A percentile compares a stretch with the other conserved stretches of the same genome.
Conservation (phyloP, 2,329 filamentous ascomycete species). For the Lecanicillium sp. region DNA sequence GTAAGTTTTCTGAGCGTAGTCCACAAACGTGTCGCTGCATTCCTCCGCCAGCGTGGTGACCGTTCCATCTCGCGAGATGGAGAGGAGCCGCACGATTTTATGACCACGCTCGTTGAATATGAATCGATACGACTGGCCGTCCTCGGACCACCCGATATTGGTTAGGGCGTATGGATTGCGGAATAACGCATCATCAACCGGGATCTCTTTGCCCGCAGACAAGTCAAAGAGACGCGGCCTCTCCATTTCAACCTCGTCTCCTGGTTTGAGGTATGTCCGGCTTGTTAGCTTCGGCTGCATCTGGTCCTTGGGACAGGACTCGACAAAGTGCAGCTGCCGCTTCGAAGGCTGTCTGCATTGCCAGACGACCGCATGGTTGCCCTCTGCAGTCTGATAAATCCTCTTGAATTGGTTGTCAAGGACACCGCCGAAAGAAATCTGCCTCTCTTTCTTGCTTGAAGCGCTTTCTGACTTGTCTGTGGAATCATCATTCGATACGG, state of each 20-base stretch:
- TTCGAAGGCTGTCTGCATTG: slow-evolving; percentile 15
- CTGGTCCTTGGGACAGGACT: slow-evolving; percentile 20
- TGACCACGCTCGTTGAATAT: slow-evolving; percentile 12
- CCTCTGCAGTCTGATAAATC: slow-evolving; percentile 12
- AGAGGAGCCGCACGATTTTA: slow-evolving; percentile 8
- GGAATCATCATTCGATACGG: neutral
- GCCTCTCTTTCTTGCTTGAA: too few relatives aligned
- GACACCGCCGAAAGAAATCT: slow-evolving; percentile 13
- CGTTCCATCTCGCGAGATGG: neutral
- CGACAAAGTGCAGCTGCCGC: slow-evolving; percentile 12
- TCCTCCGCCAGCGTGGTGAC: slow-evolving; percentile 10
- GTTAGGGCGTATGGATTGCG: slow-evolving; percentile 7
- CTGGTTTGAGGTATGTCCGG: slow-evolving; percentile 17
- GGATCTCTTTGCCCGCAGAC: slow-evolving; percentile 2
- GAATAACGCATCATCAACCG: slow-evolving; percentile 7
- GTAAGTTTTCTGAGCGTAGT: slow-evolving; percentile 11
- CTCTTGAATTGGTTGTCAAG: slow-evolving; percentile 11
- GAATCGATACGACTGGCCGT: slow-evolving; percentile 9
- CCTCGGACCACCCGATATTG: slow-evolving; percentile 8
- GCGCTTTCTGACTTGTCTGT: too few relatives aligned
- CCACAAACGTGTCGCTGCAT: slow-evolving; percentile 11
- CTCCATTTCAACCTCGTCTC: slow-evolving; percentile 13
- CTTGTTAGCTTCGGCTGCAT: slow-evolving; percentile 17
- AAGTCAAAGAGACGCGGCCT: slow-evolving; percentile 10
- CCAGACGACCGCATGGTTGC: slow-evolving; percentile 13